These are phyloP conservation scores for Pseudogymnoascus sp. DNA, from an alignment of 2,329 filamentous ascomycete genomes.

Conservation along the genomic window DNA sequence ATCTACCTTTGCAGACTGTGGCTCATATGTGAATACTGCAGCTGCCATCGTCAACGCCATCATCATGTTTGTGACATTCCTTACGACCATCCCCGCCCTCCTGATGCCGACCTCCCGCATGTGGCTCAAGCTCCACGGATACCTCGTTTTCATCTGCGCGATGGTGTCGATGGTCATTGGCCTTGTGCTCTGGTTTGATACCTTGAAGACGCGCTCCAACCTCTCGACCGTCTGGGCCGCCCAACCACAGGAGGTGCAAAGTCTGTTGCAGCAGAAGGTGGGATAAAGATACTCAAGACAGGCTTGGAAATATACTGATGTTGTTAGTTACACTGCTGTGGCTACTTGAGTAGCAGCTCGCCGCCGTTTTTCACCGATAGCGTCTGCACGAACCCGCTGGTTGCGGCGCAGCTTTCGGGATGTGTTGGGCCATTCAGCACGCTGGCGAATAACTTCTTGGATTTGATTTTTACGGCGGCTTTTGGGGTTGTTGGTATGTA, in stretches of 20 bases:
- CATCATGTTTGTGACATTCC: conserved; percentile 63
- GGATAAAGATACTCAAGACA: background rate
- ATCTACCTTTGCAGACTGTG: background rate
- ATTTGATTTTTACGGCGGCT: conserved; percentile 68
- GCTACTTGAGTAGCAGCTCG: conserved; percentile 64
- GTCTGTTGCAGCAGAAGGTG: conserved; percentile 59
- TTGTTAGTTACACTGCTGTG: conserved; percentile 67
- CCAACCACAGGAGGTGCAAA: conserved; percentile 51
- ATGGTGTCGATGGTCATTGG: conserved; percentile 60
- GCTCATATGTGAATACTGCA: conserved; percentile 20
- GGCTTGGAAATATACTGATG: background rate
- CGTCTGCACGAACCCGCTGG: conserved; percentile 60
- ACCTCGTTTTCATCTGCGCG: conserved; percentile 52
- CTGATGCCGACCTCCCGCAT: conserved; percentile 55
- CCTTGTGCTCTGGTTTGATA: conserved; percentile 64
- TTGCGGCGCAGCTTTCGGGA: conserved; percentile 60
- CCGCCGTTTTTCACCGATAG: conserved; percentile 63
- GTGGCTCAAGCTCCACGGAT: conserved; percentile 63
- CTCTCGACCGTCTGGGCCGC: conserved; percentile 53
- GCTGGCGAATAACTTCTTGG: conserved; percentile 64
- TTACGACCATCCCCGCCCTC: conserved; percentile 63
- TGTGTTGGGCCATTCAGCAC: conserved; percentile 60
- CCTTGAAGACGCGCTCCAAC: conserved; percentile 56
- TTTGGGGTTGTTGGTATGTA: conserved; percentile 66
- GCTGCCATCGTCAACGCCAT: conserved; percentile 65